Base-by-base conservation (phyloP, 2,329 filamentous ascomycete genomes). In the Xylaria sp. region DNA sequence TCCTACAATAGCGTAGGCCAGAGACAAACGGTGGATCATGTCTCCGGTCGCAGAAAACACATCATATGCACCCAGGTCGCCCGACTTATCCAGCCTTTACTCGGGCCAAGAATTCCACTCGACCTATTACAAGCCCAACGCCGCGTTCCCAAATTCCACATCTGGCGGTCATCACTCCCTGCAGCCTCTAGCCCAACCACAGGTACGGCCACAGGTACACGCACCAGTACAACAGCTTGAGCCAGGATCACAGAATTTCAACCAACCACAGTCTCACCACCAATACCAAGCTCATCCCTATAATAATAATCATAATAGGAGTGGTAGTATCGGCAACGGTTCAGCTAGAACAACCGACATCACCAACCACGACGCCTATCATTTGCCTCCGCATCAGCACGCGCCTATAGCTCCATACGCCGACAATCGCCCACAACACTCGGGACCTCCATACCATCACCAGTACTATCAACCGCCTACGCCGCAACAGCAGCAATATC, bases 81-180 rank as follows among this genome's bases (percentile, higher is more conserved):
- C 87, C 76, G 86, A 89, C 81, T 83, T 89, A 73, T 88, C 86
- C 68, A 87, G 84, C 68, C 84, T 88, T 78, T 86, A 83, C 75
- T 80, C 84, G 69, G 77, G 80, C 55, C 69, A 74, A 62, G 75
- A 74, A 60, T 71, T 73, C 48, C 75, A 74, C 71, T 73, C 78
- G 68, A 76, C 76, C 59, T 72, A 72, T 56, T 41, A 62, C 41
- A 63, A 67, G 67, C 69, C 52, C 56, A 69, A 70, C 74, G 70
- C 70, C 62, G 20, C 48, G 12, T 67, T 65, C 41, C 48, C 75
- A 69, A 62, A 72, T 73, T 56, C 75, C 63, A 63, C 75, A 64
- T 33, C 71, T 25, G 62, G 74, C 64, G 63, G 55, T 41, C 61
- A 61, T 59, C 75, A 79, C 74, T 69, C 74, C 74, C 79, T 78